Evolutionary conservation across 345 rosid species (phyloP).

Genomic region (Brassica carinata): DNA sequence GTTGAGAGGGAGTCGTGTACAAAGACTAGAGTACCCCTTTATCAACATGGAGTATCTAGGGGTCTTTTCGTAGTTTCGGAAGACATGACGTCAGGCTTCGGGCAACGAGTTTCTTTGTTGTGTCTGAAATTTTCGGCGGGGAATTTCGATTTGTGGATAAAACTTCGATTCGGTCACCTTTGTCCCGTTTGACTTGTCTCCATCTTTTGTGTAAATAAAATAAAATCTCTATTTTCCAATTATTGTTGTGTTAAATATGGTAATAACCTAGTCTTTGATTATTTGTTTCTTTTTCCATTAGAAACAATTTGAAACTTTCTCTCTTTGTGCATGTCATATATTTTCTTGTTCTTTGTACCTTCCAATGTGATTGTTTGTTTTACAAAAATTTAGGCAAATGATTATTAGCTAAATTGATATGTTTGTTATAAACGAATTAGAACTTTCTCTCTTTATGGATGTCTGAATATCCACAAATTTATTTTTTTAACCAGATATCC

Average conservation of each 20-base stretch:
- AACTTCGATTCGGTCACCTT: constrained; percentile 8
- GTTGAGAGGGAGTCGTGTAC: background rate
- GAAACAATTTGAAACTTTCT: background rate
- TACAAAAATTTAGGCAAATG: background rate
- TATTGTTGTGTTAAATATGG: background rate
- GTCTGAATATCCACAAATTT: too few species aligned
- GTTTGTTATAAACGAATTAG: background rate
- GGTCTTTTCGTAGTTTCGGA: background rate
- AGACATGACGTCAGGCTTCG: constrained; percentile 9
- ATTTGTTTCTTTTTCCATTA: background rate
- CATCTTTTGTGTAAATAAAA: constrained; percentile 8
- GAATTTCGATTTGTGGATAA: constrained; percentile 6
- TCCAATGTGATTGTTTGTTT: background rate
- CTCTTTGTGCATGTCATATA: background rate
- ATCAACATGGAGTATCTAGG: background rate
- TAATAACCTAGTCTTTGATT: constrained; percentile 4
- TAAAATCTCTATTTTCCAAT: background rate
- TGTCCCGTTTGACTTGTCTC: constrained; percentile 21
- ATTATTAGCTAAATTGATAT: background rate
- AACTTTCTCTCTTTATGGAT: background rate
- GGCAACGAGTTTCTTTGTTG: background rate
- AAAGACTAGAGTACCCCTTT: background rate
- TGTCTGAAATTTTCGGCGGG: constrained; percentile 22
- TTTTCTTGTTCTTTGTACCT: constrained; percentile 2
- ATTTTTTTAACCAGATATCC: too few species aligned